Evolutionary conservation across 441 rosid genomes (phyloP), one percentile per base, ranked within the genome.

Genomic region (Brassica balearica): DNA sequence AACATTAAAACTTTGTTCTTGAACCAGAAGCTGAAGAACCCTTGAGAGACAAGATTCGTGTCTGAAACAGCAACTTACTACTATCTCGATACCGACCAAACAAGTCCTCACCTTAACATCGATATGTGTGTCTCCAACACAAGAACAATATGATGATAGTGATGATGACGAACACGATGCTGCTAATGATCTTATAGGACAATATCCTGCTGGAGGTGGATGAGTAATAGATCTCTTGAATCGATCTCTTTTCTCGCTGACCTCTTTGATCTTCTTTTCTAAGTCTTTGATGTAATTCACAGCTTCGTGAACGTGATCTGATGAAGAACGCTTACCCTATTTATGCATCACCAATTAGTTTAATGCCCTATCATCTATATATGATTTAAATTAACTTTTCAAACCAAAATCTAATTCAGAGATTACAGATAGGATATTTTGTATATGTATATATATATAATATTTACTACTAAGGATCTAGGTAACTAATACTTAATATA

Each of bases 241-340:
- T 65, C 74, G 82, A 38, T 90, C 88, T 79, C 84, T 87, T 80
- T 82, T 86, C 27, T 73, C 72, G 61, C 61, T 76, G 58, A 74
- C 17, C 53, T 76, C 76, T 60, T 76, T 78, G 74, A 87, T 89
- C 77, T 80, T 86, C 46, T 76, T 74, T 69, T 87, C 77, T 29
- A 86, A 58, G 60, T 84, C 78, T 72, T 82, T 84, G 68, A 91
- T 87, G 82, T 88, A 91, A 63, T 84, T 84, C 70, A 66, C 85
- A 19, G 94, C 83, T 75, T 82, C 81, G n/a, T 76, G 71, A 80
- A 89, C 82, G 66, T 87, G 94, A 76, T 89, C 96, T 10, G 88
- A 83, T 5, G 79, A 67, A 1, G 92, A 86, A 71, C 94, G 81
- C 79, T 85, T 91, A 51, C 90, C 96, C 94, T 89, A 71, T 46